Conservation (phyloP, 306 rosid genomes). For the Ceratonia siliqua region DNA sequence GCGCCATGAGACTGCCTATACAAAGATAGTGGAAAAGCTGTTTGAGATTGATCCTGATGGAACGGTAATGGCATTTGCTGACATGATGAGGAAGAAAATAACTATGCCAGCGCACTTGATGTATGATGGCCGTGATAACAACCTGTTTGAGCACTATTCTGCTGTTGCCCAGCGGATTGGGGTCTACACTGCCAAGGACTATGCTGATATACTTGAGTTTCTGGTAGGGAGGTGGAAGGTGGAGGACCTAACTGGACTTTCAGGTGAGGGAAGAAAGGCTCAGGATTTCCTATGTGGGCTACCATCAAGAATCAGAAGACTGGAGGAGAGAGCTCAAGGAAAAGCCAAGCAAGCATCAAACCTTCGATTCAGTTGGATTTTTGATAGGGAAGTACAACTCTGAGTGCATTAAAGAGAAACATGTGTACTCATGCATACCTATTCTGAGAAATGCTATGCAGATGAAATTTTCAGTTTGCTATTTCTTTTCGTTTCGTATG, state of each 20-base stretch:
- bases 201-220: constrained; percentile 66
- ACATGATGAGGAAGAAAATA: constrained; percentile 74
- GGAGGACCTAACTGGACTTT: constrained; percentile 51
- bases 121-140: constrained; percentile 62
- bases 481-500: not conserved
- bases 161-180: constrained; percentile 67
- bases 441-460: not conserved
- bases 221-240: constrained; percentile 69
- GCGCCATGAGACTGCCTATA: constrained; percentile 74
- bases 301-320: constrained; percentile 60
- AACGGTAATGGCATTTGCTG: constrained; percentile 56
- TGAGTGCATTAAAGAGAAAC: constrained; percentile 23
- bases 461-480: constrained; percentile 14
- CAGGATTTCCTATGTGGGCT: constrained; percentile 63
- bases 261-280: constrained; percentile 58
- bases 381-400: constrained; percentile 50
- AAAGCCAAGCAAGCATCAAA: constrained; percentile 44
- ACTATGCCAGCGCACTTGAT: constrained; percentile 72
- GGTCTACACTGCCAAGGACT: constrained; percentile 67
- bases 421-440: not conserved
- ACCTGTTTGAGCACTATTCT: constrained; percentile 61
- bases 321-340: constrained; percentile 64
- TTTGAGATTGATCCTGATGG: constrained; percentile 69
- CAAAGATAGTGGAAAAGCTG: constrained; percentile 66
- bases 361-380: constrained; percentile 61